Conservation (phyloP, 345 rosid genomes). For the thale cress (Arabidopsis thaliana) region TAIR10.1 NC_003070.9:13858501-13859000, state of each 20-base stretch:
- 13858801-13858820: slow-evolving; percentile 17
- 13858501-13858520: too few species aligned
- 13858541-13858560: not conserved
- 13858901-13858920: slow-evolving; percentile 89
- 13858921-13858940: slow-evolving; percentile 69
- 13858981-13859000: too few species aligned
- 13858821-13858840: not conserved
- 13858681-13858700: not conserved
- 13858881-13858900: slow-evolving; percentile 76
- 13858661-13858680: not conserved
- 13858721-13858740: slow-evolving; percentile 17
- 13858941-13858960: slow-evolving; percentile 57
- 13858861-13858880: slow-evolving; percentile 43
- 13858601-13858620: slow-evolving; percentile 52
- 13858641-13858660: slow-evolving; percentile 86
- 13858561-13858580: slow-evolving; percentile 27
- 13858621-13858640: slow-evolving; percentile 95
- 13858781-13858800: slow-evolving; percentile 83
- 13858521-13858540: too few species aligned
- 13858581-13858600: slow-evolving; percentile 28
- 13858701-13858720: not conserved
- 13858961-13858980: too few species aligned
- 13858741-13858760: slow-evolving; percentile 32
- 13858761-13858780: slow-evolving; percentile 79
- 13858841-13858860: slow-evolving; percentile 1